Evolutionary conservation across 768 basidiomycete species (phyloP).

Genomic region (Auriscalpium microsporum): DNA sequence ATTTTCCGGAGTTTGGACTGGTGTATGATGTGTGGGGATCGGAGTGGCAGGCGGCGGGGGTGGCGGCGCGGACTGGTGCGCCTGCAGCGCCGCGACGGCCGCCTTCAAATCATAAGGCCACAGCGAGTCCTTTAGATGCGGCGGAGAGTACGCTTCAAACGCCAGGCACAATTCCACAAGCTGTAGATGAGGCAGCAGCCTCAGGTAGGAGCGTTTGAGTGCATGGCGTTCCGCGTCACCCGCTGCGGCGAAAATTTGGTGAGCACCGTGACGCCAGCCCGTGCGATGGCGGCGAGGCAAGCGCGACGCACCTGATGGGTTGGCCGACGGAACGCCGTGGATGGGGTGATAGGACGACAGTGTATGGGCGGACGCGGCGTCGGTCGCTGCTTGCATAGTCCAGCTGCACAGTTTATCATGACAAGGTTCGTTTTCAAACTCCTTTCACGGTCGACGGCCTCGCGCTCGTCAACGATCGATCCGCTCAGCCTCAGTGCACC

Average conservation of each 20-base stretch:
- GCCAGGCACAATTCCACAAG: conserved; percentile 74
- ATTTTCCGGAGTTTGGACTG: conserved; percentile 8
- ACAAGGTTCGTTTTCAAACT: conserved; percentile 49
- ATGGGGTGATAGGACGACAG: conserved; percentile 19
- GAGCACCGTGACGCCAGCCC: no score
- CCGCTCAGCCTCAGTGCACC: no score
- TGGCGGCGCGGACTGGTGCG: conserved; percentile 15
- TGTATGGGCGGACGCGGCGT: conserved; percentile 28
- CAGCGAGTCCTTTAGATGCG: conserved; percentile 53
- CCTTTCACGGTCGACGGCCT: not conserved
- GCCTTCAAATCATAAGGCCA: conserved; percentile 67
- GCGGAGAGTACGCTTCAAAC: conserved; percentile 60
- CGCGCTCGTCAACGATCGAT: no score
- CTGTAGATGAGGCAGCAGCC: conserved; percentile 56
- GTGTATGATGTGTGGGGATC: conserved; percentile 10
- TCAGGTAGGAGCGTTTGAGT: conserved; percentile 66
- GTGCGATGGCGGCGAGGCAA: no score
- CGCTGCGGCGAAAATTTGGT: conserved; percentile 12
- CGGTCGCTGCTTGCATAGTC: conserved; percentile 48
- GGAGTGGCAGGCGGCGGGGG: conserved; percentile 14
- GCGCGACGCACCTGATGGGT: conserved; percentile 4
- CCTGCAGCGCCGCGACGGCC: conserved; percentile 45
- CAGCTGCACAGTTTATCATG: conserved; percentile 65
- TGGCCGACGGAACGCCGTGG: conserved; percentile 18
- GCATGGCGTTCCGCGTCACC: conserved; percentile 40